phyloP scores from a whole-genome alignment of 2,329 filamentous ascomycete genomes.

The Monascus ruber region DNA sequence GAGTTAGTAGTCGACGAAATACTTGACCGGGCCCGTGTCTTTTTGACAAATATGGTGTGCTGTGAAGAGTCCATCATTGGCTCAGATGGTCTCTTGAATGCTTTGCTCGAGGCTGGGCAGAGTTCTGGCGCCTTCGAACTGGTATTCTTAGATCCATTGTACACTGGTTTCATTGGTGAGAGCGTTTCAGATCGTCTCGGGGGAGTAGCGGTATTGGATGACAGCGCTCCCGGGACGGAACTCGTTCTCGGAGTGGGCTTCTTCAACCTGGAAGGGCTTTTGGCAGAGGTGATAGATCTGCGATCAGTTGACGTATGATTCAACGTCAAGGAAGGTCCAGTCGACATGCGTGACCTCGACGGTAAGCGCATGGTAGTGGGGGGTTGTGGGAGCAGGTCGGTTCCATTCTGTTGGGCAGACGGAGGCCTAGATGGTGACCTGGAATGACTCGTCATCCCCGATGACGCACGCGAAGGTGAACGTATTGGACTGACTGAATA shows the following conservation, averaged over 20 bases:
- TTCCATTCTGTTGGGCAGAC: constrained; percentile 43
- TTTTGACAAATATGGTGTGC: constrained; percentile 29
- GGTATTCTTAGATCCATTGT: constrained; percentile 38
- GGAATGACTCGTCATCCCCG: constrained; percentile 43
- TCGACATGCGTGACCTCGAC: constrained; percentile 20
- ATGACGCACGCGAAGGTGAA: constrained; percentile 51
- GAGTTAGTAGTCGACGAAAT: constrained; percentile 18
- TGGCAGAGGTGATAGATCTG: constrained; percentile 3
- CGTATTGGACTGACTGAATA: constrained; percentile 49
- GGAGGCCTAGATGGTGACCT: constrained; percentile 31
- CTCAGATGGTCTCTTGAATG: constrained; percentile 46
- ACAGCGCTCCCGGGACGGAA: constrained; percentile 5
- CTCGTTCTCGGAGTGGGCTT: constrained; percentile 12
- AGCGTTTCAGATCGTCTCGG: constrained; percentile 8
- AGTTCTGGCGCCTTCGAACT: constrained; percentile 37
- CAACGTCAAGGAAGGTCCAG: constrained; percentile 11
- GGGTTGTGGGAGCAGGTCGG: constrained; percentile 35
- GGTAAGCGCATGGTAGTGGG: constrained; percentile 22
- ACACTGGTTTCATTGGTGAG: constrained; percentile 8
- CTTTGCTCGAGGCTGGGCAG: constrained; percentile 42
- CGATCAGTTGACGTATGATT: constrained; percentile 8
- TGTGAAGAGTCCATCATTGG: constrained; percentile 16
- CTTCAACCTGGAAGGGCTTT: constrained; percentile 16
- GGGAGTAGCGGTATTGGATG: constrained; percentile 1
- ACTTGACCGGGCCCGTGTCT: constrained; percentile 22